These are phyloP conservation scores for Abelmoschus esculentus DNA, from an alignment of 345 rosid species.

Conservation along the genomic window DNA sequence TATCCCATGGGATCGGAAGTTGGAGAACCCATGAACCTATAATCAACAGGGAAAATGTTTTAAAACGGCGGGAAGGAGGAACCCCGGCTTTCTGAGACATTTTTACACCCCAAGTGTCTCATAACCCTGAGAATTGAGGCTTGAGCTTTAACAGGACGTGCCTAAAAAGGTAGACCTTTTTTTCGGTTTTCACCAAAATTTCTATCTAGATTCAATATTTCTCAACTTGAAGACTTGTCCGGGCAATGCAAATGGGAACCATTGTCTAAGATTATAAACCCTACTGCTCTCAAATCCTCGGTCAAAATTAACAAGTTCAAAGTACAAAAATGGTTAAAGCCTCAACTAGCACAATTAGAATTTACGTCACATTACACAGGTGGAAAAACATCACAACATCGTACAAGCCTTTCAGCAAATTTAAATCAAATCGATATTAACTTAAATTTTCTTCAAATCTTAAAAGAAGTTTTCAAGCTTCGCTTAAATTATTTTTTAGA, in stretches of 20 bases:
- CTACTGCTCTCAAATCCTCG: conserved; percentile 27
- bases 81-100: conserved; percentile 47
- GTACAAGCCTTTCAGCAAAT: conserved; percentile 10
- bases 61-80: conserved; percentile 43
- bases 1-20: conserved; percentile 33
- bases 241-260: conserved; percentile 44
- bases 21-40: conserved; percentile 41
- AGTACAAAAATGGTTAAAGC: conserved; percentile 14
- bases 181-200: conserved; percentile 32
- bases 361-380: background rate
- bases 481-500: background rate
- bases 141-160: conserved; percentile 19
- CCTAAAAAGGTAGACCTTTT: conserved; percentile 21
- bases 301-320: conserved; percentile 35
- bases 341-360: conserved; percentile 7
- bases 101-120: conserved; percentile 19
- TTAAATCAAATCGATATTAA: conserved; percentile 10
- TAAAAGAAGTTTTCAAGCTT: conserved; percentile 3
- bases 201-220: conserved; percentile 33
- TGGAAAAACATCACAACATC: conserved; percentile 1
- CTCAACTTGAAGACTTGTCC: conserved; percentile 44
- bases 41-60: conserved; percentile 56
- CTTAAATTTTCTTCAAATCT: background rate
- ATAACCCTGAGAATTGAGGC: conserved; percentile 22
- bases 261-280: conserved; percentile 36